phyloP scores from a whole-genome alignment of 2,329 filamentous ascomycete genomes.

The Rasamsonia emersonii region DNA sequence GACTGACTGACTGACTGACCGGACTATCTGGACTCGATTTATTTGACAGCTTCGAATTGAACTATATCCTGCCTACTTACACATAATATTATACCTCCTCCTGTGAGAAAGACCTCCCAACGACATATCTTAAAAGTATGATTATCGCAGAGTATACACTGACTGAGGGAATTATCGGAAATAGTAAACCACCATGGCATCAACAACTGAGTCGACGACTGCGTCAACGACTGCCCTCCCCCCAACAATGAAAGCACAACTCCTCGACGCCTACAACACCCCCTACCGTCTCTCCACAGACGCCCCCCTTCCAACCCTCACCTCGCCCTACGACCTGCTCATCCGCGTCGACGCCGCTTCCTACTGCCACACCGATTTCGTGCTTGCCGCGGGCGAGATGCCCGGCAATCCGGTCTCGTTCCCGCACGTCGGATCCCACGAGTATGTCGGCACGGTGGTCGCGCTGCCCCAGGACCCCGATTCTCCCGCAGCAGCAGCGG shows the following conservation, averaged over 20 bases:
- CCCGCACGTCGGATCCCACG: conserved; percentile 40
- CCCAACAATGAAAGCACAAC: conserved; percentile 16
- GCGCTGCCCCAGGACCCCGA: conserved; percentile 11
- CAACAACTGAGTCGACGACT: not conserved
- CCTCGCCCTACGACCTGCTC: conserved; percentile 35
- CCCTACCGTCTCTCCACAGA: conserved; percentile 15
- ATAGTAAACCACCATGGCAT: too few relatives aligned
- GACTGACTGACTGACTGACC: too few relatives aligned
- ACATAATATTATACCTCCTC: too few relatives aligned
- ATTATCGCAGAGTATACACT: too few relatives aligned
- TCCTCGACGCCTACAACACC: conserved; percentile 16
- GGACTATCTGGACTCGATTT: too few relatives aligned
- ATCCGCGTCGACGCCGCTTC: conserved; percentile 40
- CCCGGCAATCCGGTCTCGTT: conserved; percentile 27
- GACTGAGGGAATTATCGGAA: too few relatives aligned
- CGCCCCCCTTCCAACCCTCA: conserved; percentile 28
- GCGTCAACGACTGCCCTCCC: conserved; percentile 6
- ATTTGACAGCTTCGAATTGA: too few relatives aligned
- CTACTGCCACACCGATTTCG: conserved; percentile 40
- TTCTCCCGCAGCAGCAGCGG: conserved; percentile 4
- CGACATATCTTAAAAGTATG: too few relatives aligned
- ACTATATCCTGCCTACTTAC: too few relatives aligned
- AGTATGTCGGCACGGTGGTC: conserved; percentile 40
- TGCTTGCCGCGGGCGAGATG: conserved; percentile 30
- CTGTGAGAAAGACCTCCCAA: too few relatives aligned